These are phyloP conservation scores for Luvunga scandens DNA, from an alignment of 345 rosid species.

Conservation along the genomic window DNA sequence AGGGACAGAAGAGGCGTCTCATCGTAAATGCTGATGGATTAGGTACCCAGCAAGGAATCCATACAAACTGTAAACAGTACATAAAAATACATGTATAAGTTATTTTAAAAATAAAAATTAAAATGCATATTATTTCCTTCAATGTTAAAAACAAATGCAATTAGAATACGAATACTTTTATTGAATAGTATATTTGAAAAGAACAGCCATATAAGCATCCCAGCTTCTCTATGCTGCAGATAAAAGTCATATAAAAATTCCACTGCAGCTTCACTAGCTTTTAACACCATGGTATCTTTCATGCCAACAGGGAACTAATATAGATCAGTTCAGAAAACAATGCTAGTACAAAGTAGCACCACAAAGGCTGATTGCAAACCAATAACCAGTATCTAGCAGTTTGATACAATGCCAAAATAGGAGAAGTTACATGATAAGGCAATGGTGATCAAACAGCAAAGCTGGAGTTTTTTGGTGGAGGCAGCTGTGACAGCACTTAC, in stretches of 20 bases:
- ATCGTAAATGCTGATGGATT: constrained; percentile 89
- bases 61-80: background rate
- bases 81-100: background rate
- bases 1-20: constrained; percentile 89
- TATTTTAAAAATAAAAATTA: background rate
- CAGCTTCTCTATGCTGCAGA: background rate
- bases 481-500: constrained; percentile 1
- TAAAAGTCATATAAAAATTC: background rate
- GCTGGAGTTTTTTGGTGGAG: background rate
- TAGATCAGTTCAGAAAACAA: background rate
- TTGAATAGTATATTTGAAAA: background rate
- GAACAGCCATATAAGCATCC: background rate
- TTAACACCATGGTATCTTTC: too few species aligned
- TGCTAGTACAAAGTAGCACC: background rate
- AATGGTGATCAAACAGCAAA: background rate
- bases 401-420: background rate
- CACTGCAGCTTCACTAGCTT: background rate
- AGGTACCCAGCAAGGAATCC: constrained; percentile 56
- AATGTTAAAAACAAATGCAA: background rate
- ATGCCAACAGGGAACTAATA: background rate
- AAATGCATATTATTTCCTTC: background rate
- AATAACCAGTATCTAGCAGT: background rate
- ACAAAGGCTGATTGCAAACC: background rate
- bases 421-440: background rate
- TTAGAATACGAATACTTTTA: background rate